A percentile compares a stretch with the other conserved stretches of the same genome.
phyloP scores from a whole-genome alignment of 176 grass and related monocot species.

The Ensete glaucum region DNA sequence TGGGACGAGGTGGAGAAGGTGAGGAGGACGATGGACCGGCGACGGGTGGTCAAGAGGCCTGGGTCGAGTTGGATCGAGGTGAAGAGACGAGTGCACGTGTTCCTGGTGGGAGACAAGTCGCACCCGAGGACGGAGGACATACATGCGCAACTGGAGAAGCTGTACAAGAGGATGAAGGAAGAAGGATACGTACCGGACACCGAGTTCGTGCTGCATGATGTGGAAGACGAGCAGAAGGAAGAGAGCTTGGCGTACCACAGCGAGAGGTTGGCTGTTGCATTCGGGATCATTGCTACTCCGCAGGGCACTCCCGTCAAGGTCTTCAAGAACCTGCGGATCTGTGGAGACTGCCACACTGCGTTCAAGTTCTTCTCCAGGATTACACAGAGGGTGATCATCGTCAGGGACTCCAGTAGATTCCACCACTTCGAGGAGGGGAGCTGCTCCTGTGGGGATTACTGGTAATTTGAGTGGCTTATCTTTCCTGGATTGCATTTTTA shows the following conservation, averaged over 20 bases:
- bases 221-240: constrained; percentile 65
- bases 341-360: constrained; percentile 54
- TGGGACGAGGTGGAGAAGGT: constrained; percentile 57
- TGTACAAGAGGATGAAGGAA: constrained; percentile 45
- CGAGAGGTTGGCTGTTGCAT: constrained; percentile 67
- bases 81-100: constrained; percentile 50
- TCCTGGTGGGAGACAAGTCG: constrained; percentile 47
- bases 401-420: constrained; percentile 60
- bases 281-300: constrained; percentile 49
- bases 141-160: constrained; percentile 28
- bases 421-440: constrained; percentile 52
- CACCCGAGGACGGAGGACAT: constrained; percentile 52
- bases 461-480: constrained; percentile 29
- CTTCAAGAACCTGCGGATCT: constrained; percentile 73
- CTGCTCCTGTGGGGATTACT: constrained; percentile 56
- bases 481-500: not conserved
- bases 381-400: constrained; percentile 31
- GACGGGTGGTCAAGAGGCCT: constrained; percentile 49
- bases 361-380: constrained; percentile 54
- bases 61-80: constrained; percentile 66
- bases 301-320: constrained; percentile 38
- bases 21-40: constrained; percentile 48
- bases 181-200: constrained; percentile 55
- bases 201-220: constrained; percentile 58
- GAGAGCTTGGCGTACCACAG: constrained; percentile 58